A percentile compares a stretch with the other conserved stretches of the same genome.
These are phyloP conservation scores for Nymphaea colorata DNA, from an alignment of 164 flowering plant genomes.

Conservation along the genomic window DNA sequence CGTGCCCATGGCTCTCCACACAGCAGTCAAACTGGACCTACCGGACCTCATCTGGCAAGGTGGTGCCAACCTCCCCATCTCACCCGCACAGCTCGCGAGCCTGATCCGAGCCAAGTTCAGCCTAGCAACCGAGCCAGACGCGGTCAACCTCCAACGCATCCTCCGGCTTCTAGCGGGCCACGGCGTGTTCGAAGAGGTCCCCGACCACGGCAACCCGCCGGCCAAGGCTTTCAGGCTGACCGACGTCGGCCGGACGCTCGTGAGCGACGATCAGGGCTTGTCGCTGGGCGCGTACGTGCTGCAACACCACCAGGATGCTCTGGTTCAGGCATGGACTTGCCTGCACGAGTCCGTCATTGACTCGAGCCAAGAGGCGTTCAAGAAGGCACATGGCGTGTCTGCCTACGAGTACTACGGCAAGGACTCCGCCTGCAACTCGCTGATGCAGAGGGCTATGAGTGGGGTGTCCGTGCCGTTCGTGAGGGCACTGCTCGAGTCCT, in stretches of 20 bases:
- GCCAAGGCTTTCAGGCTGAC: slow-evolving; percentile 49
- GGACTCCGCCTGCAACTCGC: slow-evolving; percentile 51
- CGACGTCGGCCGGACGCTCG: slow-evolving; percentile 45
- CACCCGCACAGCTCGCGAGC: slow-evolving; percentile 20
- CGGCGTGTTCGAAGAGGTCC: slow-evolving; percentile 49
- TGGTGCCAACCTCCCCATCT: slow-evolving; percentile 48
- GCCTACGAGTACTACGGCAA: slow-evolving; percentile 52
- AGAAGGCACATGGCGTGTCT: slow-evolving; percentile 38
- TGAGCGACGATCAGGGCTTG: slow-evolving; percentile 39
- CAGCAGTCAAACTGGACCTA: slow-evolving; percentile 56
- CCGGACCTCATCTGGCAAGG: slow-evolving; percentile 54
- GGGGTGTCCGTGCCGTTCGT: slow-evolving; percentile 76
- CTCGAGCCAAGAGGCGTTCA: slow-evolving; percentile 43
- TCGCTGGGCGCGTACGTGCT: slow-evolving; percentile 61
- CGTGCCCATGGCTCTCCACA: slow-evolving; percentile 72
- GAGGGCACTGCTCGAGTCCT: slow-evolving; percentile 45
- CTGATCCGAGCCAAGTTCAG: slow-evolving; percentile 30
- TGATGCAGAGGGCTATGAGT: slow-evolving; percentile 68
- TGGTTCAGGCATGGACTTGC: slow-evolving; percentile 49
- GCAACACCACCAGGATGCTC: slow-evolving; percentile 67
- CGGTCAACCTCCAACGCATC: slow-evolving; percentile 51
- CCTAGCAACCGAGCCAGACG: background rate
- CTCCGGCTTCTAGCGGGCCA: slow-evolving; percentile 57
- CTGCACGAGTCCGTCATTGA: slow-evolving; percentile 53
- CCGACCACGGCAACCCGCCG: slow-evolving; percentile 2